These are phyloP conservation scores for Aspergillus sparsus DNA, from an alignment of 495 filamentous ascomycete genomes.

Conservation along the genomic window DNA sequence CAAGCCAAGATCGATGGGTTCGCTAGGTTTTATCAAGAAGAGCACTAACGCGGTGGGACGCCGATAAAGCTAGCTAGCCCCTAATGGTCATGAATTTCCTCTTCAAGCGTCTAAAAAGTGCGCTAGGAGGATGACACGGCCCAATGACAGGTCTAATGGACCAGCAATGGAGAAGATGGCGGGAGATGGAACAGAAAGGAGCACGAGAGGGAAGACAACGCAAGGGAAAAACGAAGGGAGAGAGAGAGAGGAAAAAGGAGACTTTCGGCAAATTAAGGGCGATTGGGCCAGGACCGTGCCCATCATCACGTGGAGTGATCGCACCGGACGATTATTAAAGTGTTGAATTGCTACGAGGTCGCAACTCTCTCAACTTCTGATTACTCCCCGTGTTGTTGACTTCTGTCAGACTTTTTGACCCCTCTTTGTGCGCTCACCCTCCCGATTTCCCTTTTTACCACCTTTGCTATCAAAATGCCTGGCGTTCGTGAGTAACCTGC, in stretches of 20 bases:
- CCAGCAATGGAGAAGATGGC: slow-evolving; percentile 6
- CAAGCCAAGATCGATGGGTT: slow-evolving; percentile 19
- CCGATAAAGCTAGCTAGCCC: slow-evolving; percentile 3
- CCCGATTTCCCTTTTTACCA: background rate
- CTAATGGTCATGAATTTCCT: slow-evolving; percentile 7
- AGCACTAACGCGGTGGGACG: slow-evolving; percentile 7
- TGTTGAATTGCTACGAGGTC: slow-evolving; percentile 7
- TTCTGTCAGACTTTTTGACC: background rate
- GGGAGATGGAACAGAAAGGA: slow-evolving; percentile 17
- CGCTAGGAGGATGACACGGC: slow-evolving; percentile 13
- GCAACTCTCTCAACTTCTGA: slow-evolving; percentile 3
- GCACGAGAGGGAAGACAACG: slow-evolving; percentile 6
- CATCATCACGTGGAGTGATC: slow-evolving; percentile 21
- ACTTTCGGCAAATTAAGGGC: slow-evolving; percentile 17
- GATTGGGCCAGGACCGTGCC: slow-evolving; percentile 23
- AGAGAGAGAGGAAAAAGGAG: slow-evolving; percentile 7
- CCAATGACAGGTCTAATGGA: slow-evolving; percentile 10
- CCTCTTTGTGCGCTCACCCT: background rate
- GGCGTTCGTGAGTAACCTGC: slow-evolving; percentile 29
- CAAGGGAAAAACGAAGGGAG: slow-evolving; percentile 22
- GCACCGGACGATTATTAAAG: slow-evolving; percentile 13
- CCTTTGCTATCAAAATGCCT: slow-evolving; percentile 24
- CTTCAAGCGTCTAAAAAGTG: slow-evolving; percentile 5
- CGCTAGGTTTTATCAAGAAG: slow-evolving; percentile 10
- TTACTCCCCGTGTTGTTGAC: background rate